Base-by-base conservation (phyloP, 23 red algal species). In the Agarophyton chilense region DNA sequence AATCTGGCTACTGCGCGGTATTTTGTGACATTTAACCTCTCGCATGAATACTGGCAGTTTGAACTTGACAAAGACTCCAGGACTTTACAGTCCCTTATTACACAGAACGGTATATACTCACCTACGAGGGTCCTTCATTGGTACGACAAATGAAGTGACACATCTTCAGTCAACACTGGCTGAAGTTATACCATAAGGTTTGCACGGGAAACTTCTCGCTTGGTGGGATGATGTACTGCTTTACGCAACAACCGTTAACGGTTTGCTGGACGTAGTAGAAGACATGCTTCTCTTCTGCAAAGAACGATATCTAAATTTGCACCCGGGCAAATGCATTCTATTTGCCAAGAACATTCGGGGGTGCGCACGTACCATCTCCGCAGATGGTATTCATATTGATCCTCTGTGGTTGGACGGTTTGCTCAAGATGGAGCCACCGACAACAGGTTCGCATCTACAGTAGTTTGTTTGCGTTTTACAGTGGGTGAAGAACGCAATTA, bases 391-490 rank as follows among this genome's bases (percentile, higher is more conserved):
- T 33, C 64, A n/a, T 24, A 66, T 46, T 26, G 70, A 90, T 19
- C 70, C 71, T 1, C 52, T 72, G 13, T 10, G 46, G 13, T 12
- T 90, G 50, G 55, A 78, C 8, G 72, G 46, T 21, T 28, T 79
- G 7, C 52, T 90, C 17, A 32, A 12, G 21, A 79, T 80, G 86
- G 86, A 90, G 47, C 75, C 70, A 2, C 70, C 72, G 10, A 64
- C 86, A 18, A 44, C 53, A 10, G 86, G 86, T 29, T 66, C 38
- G 36, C 53, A 79, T 4, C 70, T 90, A 10, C 86, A 79, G 33
- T 52, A 89, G 50, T 89, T 89, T 60, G 17, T 78, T 28, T 77
- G 67, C 62, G 84, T 67, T 19, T 45, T 89, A 18, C 67, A 89
- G 25, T 89, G 67, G 40, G 66, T 89, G 66, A 89, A 89, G 84